phyloP scores from a whole-genome alignment of 2,329 filamentous ascomycete genomes.

The Claviceps purpurea region DNA sequence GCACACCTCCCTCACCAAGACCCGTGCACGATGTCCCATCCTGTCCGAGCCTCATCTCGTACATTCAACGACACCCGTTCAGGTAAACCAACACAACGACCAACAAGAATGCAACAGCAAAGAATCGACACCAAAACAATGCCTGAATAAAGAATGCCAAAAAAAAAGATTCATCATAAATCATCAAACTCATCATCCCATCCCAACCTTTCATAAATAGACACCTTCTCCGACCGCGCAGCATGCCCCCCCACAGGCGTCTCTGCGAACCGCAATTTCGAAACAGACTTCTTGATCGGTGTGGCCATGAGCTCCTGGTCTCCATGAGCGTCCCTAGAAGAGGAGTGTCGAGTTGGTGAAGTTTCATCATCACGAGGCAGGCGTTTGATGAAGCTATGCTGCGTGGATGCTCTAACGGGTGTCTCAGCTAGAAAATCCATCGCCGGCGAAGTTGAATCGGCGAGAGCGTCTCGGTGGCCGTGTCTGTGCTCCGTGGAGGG shows the following conservation, averaged over 20 bases:
- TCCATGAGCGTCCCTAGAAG: slow-evolving; percentile 10
- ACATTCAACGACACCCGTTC: not conserved
- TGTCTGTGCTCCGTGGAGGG: slow-evolving; percentile 27
- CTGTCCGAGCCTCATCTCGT: not conserved
- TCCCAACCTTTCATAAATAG: slow-evolving; percentile 41
- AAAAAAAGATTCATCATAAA: slow-evolving; percentile 19
- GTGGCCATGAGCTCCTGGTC: slow-evolving; percentile 22
- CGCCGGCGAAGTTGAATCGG: slow-evolving; percentile 16
- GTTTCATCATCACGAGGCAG: slow-evolving; percentile 8
- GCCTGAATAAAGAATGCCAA: not conserved
- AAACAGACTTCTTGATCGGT: slow-evolving; percentile 22
- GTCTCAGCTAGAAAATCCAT: slow-evolving; percentile 18
- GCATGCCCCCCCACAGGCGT: slow-evolving; percentile 9
- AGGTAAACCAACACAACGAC: not conserved
- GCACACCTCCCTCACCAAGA: no score
- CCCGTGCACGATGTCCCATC: no score
- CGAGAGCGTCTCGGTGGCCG: slow-evolving; percentile 18
- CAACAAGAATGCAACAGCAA: not conserved
- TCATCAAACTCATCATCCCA: slow-evolving; percentile 46
- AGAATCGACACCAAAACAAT: slow-evolving; percentile 5
- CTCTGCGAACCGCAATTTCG: slow-evolving; percentile 6
- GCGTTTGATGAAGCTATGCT: slow-evolving; percentile 17
- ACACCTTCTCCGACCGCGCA: slow-evolving; percentile 18
- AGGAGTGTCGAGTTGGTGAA: slow-evolving; percentile 7
- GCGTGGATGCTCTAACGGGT: slow-evolving; percentile 14